A percentile compares a stretch with the other conserved stretches of the same genome.
phyloP scores from a whole-genome alignment of 2,329 filamentous ascomycete genomes.

The Sarocladium kiliense region DNA sequence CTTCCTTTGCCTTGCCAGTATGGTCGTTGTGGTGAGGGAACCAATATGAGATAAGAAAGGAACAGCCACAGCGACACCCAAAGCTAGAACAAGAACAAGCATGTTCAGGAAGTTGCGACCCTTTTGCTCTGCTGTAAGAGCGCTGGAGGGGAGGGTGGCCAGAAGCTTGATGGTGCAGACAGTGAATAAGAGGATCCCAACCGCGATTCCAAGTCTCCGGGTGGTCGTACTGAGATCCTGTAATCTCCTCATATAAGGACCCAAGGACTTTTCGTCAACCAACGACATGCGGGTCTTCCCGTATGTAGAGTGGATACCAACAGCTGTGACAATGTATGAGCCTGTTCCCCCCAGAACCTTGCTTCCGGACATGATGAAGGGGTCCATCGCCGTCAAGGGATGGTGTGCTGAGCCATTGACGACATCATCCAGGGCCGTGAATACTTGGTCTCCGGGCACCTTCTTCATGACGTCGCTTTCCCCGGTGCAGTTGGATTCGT shows the following conservation, averaged over 20 bases:
- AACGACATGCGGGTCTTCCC: slow-evolving; percentile 76
- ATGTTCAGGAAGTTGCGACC: slow-evolving; percentile 73
- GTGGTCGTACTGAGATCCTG: slow-evolving; percentile 54
- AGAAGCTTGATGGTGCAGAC: slow-evolving; percentile 83
- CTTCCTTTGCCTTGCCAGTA: too few relatives aligned
- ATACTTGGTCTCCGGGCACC: slow-evolving; percentile 23
- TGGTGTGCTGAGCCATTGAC: slow-evolving; percentile 28
- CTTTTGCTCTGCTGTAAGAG: slow-evolving; percentile 60
- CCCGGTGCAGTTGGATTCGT: slow-evolving; percentile 72
- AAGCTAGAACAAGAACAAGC: too few relatives aligned
- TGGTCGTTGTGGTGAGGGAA: too few relatives aligned
- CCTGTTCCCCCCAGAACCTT: slow-evolving; percentile 74
- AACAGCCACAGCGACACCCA: too few relatives aligned
- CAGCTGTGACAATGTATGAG: slow-evolving; percentile 68
- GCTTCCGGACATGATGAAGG: slow-evolving; percentile 75
- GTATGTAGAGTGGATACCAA: slow-evolving; percentile 70
- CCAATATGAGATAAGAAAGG: too few relatives aligned
- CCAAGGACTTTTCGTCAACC: neutral
- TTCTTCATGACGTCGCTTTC: slow-evolving; percentile 72
- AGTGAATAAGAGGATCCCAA: slow-evolving; percentile 74
- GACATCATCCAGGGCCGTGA: slow-evolving; percentile 61
- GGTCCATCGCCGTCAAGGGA: slow-evolving; percentile 61
- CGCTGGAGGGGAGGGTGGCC: slow-evolving; percentile 52
- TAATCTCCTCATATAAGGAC: neutral
- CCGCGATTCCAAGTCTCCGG: slow-evolving; percentile 68